These are phyloP conservation scores for Pugionium cornutum DNA, from an alignment of 345 rosid species.

Conservation along the genomic window DNA sequence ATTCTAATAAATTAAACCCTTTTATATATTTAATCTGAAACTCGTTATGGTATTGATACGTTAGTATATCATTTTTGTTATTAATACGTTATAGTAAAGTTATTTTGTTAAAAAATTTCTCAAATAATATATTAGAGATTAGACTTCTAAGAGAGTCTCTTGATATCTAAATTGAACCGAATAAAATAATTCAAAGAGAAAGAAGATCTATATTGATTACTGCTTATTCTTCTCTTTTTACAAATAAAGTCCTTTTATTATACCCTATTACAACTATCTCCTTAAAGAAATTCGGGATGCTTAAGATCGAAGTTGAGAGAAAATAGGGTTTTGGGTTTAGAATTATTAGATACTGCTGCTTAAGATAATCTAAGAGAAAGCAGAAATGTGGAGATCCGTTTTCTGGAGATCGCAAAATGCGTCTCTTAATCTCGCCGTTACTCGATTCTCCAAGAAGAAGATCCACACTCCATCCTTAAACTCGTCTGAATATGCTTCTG, in stretches of 20 bases:
- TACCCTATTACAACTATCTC: not conserved
- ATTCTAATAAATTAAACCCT: too few species aligned
- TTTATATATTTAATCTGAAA: too few species aligned
- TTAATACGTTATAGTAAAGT: too few species aligned
- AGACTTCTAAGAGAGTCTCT: too few species aligned
- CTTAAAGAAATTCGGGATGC: not conserved
- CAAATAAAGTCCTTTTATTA: not conserved
- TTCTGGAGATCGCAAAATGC: constrained; percentile 44
- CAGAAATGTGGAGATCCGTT: constrained; percentile 62
- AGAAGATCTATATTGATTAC: too few species aligned
- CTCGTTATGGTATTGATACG: too few species aligned
- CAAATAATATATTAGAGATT: too few species aligned
- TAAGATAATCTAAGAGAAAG: constrained; percentile 7
- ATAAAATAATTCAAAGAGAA: too few species aligned
- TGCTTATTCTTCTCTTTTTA: not conserved
- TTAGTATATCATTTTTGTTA: too few species aligned
- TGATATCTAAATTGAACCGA: too few species aligned
- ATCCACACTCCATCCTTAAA: constrained; percentile 19
- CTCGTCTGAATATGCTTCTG: constrained; percentile 32
- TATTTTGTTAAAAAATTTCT: too few species aligned
- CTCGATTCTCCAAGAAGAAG: constrained; percentile 40
- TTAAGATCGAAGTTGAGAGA: not conserved
- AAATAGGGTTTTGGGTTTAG: constrained; percentile 41
- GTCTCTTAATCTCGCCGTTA: constrained; percentile 29
- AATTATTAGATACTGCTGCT: constrained; percentile 11